Base-by-base conservation (phyloP, 2,329 filamentous ascomycete genomes). In the Ceratocystis diversiconidia region DNA sequence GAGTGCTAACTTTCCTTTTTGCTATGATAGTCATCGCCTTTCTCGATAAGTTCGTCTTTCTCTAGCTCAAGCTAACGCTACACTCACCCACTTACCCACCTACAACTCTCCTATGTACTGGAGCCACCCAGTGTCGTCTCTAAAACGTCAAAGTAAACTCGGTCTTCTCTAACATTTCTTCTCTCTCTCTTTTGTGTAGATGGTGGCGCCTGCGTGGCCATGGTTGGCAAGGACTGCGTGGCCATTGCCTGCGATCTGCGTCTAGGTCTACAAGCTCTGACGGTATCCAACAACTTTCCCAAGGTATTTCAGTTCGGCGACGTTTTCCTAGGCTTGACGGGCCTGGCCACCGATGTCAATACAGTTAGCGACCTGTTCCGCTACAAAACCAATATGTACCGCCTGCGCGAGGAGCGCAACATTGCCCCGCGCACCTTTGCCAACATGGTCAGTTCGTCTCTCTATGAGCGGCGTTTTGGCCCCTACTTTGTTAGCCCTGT, bases 381-480 rank as follows among this genome's bases (percentile, higher is more conserved):
- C 74, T 97, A 96, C 86, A 99, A 99, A 83, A 90, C 95, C 77
- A 99, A 99, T 84, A 95, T 99, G 89, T 99, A 99, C 84, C 89
- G 94, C 70, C 85, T 99, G 73, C 90, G 94, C 73, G 94, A 99
- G 82, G 94, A 99, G 82, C 91, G 94, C 74, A 84, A 91, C 80
- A 97, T 99, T 77, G 87, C 89, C 65, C 94, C 94, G 59, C 84
- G 89, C 75, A 99, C 94, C 67, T 91, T 99, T 79, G 92, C 94
- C 76, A 96, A 99, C 81, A 85, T 99, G 70, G 92, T 99, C 72
- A 89, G 85, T 73, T 90, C 85, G 71, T 89, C 85, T 71, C 83
- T 99, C 73, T 99, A 99, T 79, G 94, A 99, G 85, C 85, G 84
- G 73, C 86, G 94, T 72, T 99, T 99, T 77, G 94, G 94, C 52